Conservation (phyloP, 176 grass and related monocot genomes). For the Oryza meyeriana region DNA sequence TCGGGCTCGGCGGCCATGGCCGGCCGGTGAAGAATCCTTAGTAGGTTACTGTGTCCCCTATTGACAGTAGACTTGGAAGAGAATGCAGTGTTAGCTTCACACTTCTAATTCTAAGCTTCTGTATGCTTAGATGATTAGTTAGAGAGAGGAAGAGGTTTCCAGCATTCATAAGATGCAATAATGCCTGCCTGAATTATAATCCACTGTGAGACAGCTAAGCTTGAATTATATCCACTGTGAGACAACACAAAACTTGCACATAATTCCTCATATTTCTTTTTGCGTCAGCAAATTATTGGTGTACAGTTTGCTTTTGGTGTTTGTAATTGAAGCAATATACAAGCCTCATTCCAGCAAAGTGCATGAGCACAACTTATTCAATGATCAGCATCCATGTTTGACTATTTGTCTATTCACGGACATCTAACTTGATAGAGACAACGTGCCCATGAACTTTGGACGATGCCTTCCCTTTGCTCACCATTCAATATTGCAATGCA, state of each 20-base stretch:
- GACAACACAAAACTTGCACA: background rate
- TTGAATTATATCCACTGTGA: background rate
- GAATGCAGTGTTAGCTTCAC: background rate
- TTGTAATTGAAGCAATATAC: background rate
- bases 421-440: background rate
- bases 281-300: background rate
- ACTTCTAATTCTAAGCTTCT: background rate
- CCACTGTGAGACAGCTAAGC: background rate
- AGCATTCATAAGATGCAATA: background rate
- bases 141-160: background rate
- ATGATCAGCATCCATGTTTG: background rate
- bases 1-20: slow-evolving; percentile 26
- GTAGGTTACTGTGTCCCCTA: no score
- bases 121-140: background rate
- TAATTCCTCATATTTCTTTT: background rate
- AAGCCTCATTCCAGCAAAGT: background rate
- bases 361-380: slow-evolving; percentile 1
- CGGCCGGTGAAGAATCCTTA: slow-evolving; percentile 10
- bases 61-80: background rate
- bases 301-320: background rate
- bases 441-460: background rate
- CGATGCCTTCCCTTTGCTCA: background rate
- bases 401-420: background rate
- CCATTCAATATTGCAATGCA: background rate
- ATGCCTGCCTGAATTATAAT: background rate